Percentiles rank a stretch among this genome's conserved stretches.
Conservation (phyloP, 768 basidiomycete genomes). For the Xerocomus brunneocitrinus region DNA sequence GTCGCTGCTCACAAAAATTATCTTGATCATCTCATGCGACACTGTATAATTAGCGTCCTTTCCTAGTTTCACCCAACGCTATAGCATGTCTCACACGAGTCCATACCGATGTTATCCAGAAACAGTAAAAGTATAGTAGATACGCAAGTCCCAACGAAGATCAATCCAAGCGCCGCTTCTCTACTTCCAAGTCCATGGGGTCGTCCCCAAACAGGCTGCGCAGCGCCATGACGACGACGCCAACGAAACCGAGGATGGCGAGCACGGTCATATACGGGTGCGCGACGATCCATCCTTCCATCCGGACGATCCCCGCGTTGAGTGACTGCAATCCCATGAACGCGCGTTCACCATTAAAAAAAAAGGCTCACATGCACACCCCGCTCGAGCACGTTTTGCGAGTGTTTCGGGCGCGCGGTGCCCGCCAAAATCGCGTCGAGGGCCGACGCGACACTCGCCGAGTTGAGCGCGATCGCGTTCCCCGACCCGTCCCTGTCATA, state of each 20-base stretch:
- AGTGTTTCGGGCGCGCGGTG: conserved; percentile 50
- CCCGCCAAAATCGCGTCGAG: conserved; percentile 62
- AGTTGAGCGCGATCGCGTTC: conserved; percentile 51
- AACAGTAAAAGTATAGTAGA: no score
- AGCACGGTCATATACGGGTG: conserved; percentile 20
- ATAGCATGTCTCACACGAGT: no score
- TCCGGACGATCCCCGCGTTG: conserved; percentile 6
- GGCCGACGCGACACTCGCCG: conserved; percentile 57
- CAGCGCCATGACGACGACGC: background rate
- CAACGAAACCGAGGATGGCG: background rate
- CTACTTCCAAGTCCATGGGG: background rate
- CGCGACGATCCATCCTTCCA: conserved; percentile 7
- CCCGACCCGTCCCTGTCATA: no score
- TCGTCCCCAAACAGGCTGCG: background rate
- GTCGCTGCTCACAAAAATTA: no score
- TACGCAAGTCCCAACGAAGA: no score
- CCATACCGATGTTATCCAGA: no score
- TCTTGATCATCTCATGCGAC: no score
- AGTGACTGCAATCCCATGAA: background rate
- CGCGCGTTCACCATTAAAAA: no score
- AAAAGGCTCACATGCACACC: no score
- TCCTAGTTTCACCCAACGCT: no score
- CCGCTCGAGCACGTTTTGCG: conserved; percentile 19
- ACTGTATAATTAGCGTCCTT: no score
- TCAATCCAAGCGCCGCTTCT: background rate